A percentile compares a stretch with the other conserved stretches of the same genome.
Conservation (phyloP, 192 early-diverging fungal species). For the Allomyces macrogynus region DNA sequence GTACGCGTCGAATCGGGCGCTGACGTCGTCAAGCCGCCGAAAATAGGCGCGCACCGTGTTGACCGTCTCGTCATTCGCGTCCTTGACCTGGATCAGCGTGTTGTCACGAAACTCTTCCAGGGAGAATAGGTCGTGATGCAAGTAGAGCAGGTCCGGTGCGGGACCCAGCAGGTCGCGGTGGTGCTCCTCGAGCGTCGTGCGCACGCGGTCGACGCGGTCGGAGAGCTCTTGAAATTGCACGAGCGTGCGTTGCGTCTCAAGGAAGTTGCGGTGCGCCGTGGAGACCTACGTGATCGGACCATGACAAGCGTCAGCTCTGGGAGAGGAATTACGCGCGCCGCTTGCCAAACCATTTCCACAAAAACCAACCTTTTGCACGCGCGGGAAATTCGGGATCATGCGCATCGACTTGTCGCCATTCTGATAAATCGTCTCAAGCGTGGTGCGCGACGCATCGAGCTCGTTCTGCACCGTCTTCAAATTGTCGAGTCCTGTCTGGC, state of each 20-base stretch:
- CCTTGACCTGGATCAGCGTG: conserved; percentile 55
- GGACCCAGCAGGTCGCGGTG: conserved; percentile 37
- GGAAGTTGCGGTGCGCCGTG: conserved; percentile 85
- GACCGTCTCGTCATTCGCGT: conserved; percentile 48
- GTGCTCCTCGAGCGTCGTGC: conserved; percentile 47
- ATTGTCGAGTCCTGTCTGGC: conserved; percentile 69
- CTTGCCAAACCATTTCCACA: background rate
- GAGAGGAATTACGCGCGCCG: background rate
- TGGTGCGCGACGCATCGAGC: conserved; percentile 37
- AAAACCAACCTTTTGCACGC: conserved; percentile 59
- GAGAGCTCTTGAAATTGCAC: conserved; percentile 74
- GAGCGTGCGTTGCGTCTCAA: conserved; percentile 63
- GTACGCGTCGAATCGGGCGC: conserved; percentile 64
- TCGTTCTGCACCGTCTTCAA: conserved; percentile 39
- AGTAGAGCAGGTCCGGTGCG: conserved; percentile 54
- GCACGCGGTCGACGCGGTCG: conserved; percentile 50
- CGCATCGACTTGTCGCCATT: conserved; percentile 68
- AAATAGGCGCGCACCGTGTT: conserved; percentile 77
- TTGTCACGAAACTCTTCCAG: conserved; percentile 72
- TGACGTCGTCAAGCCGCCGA: conserved; percentile 53
- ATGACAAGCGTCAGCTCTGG: background rate
- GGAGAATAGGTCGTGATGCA: conserved; percentile 74
- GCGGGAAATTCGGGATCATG: conserved; percentile 73
- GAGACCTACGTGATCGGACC: conserved; percentile 44
- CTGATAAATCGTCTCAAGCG: conserved; percentile 66